These are phyloP conservation scores for Pulveroboletus frians DNA, from an alignment of 768 basidiomycete genomes.

Conservation along the genomic window DNA sequence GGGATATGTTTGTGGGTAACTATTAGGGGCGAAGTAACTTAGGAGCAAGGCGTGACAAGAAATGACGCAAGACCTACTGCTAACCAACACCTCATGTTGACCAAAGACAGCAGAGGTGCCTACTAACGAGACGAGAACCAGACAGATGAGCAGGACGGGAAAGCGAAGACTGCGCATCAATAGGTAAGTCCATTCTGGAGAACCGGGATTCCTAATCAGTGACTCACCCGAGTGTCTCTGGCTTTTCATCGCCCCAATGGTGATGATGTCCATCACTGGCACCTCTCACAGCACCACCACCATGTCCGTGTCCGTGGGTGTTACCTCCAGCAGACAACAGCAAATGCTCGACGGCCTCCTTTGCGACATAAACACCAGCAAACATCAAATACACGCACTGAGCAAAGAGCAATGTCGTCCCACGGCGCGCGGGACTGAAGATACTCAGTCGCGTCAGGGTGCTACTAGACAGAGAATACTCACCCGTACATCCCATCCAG, in stretches of 20 bases:
- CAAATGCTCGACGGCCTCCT: slow-evolving; percentile 93
- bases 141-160: slow-evolving; percentile 50
- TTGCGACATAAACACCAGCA: slow-evolving; percentile 91
- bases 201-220: background rate
- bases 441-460: background rate
- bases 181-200: background rate
- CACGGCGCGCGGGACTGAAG: slow-evolving; percentile 56
- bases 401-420: slow-evolving; percentile 74
- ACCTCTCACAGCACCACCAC: slow-evolving; percentile 46
- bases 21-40: slow-evolving; percentile 21
- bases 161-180: slow-evolving; percentile 51
- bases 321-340: slow-evolving; percentile 75
- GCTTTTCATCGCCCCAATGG: slow-evolving; percentile 58
- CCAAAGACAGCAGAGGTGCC: slow-evolving; percentile 53
- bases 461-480: slow-evolving; percentile 34
- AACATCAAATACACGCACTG: slow-evolving; percentile 95
- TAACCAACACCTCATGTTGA: slow-evolving; percentile 62
- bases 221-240: slow-evolving; percentile 39
- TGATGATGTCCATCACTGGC: slow-evolving; percentile 48
- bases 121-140: slow-evolving; percentile 54
- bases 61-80: slow-evolving; percentile 41
- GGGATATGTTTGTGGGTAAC: slow-evolving; percentile 64
- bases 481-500: slow-evolving; percentile 53
- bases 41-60: background rate
- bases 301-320: slow-evolving; percentile 60